Evolutionary conservation across 2,329 filamentous ascomycete species (phyloP).

Genomic region (Nothopassalora personata): DNA sequence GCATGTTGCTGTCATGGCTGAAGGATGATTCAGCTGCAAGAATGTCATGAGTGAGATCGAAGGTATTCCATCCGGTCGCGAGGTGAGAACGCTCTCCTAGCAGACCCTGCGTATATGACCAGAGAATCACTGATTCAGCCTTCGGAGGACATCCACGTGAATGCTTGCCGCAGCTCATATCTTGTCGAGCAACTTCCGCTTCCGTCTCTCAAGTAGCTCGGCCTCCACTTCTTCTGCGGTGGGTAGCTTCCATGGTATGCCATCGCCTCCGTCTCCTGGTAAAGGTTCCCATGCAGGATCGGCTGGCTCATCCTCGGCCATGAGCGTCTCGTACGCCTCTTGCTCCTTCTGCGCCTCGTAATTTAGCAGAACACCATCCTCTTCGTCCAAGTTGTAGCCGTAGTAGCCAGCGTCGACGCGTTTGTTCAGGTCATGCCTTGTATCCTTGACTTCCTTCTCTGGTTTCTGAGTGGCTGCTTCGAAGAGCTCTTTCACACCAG

Average conservation of each 20-base stretch:
- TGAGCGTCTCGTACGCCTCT: slow-evolving; percentile 67
- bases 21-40: too few relatives aligned
- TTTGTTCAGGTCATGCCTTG: slow-evolving; percentile 63
- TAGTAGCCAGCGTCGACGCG: slow-evolving; percentile 93
- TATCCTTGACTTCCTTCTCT: slow-evolving; percentile 56
- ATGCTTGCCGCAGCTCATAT: slow-evolving; percentile 12
- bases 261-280: slow-evolving; percentile 82
- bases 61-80: too few relatives aligned
- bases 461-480: slow-evolving; percentile 63
- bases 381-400: slow-evolving; percentile 87
- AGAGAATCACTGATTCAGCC: background rate
- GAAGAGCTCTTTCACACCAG: slow-evolving; percentile 94
- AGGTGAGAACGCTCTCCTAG: background rate
- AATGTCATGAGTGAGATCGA: too few relatives aligned
- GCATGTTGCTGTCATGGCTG: too few relatives aligned
- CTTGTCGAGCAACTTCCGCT: slow-evolving; percentile 73
- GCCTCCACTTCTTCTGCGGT: slow-evolving; percentile 89
- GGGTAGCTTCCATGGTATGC: slow-evolving; percentile 74
- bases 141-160: too few relatives aligned
- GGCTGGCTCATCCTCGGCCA: slow-evolving; percentile 41
- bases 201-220: slow-evolving; percentile 80
- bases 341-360: slow-evolving; percentile 82
- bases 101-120: background rate
- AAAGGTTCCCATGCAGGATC: slow-evolving; percentile 66
- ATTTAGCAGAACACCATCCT: slow-evolving; percentile 71